phyloP scores from a whole-genome alignment of 257 asterid genomes.

The Nicotiana knightiana region DNA sequence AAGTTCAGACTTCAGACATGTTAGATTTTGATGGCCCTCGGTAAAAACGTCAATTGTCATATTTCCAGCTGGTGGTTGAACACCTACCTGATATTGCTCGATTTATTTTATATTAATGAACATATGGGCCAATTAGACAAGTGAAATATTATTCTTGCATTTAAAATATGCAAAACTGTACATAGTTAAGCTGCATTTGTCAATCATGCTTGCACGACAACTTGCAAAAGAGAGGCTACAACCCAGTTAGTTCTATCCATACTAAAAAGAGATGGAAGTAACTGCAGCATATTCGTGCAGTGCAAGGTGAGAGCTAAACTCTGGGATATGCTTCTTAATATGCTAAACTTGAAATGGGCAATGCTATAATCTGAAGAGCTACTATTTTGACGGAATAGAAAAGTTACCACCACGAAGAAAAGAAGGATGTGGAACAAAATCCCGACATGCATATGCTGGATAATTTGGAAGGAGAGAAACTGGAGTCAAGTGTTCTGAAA shows the following conservation, averaged over 20 bases:
- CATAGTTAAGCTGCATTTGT: neutral
- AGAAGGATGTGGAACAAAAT: neutral
- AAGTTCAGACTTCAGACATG: neutral
- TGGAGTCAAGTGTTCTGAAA: neutral
- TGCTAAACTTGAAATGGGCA: neutral
- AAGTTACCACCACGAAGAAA: neutral
- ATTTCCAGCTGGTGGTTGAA: neutral
- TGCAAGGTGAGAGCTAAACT: neutral
- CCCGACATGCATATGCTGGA: neutral
- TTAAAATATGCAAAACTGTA: neutral
- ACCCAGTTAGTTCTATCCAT: neutral
- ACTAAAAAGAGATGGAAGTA: neutral
- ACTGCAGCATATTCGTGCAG: neutral
- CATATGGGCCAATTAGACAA: neutral
- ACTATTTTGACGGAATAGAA: neutral
- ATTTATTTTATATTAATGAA: neutral
- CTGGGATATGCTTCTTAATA: neutral
- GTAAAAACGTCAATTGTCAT: neutral
- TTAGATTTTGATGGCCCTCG: neutral
- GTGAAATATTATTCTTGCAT: neutral
- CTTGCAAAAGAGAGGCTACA: neutral
- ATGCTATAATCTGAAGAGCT: neutral
- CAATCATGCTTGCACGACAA: neutral
- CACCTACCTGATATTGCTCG: neutral
- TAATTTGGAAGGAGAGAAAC: conserved; percentile 3